phyloP scores from a whole-genome alignment of 23 red algal species.

The Agarophyton chilense region DNA sequence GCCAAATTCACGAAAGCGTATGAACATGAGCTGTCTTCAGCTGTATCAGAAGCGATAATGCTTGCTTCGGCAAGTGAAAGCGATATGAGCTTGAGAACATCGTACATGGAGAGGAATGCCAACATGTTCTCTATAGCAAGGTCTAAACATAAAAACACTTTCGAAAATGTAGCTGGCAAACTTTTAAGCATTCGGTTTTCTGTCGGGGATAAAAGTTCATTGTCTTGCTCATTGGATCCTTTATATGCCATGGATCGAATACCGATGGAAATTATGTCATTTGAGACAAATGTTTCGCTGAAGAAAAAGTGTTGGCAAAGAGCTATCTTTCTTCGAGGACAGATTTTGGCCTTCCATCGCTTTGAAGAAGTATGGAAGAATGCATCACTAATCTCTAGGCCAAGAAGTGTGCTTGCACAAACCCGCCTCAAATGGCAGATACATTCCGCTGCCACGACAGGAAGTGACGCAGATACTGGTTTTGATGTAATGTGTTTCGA shows the following conservation, averaged over 20 bases:
- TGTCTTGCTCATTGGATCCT: slow-evolving; percentile 4
- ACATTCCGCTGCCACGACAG: too few species aligned
- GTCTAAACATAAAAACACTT: too few species aligned
- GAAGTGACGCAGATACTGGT: not conserved
- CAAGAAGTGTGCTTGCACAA: not conserved
- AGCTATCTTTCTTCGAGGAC: not conserved
- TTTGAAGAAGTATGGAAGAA: not conserved
- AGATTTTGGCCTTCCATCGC: slow-evolving; percentile 5
- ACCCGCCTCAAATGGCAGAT: not conserved
- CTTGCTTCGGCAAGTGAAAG: not conserved
- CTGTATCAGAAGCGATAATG: not conserved
- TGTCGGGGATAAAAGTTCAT: not conserved
- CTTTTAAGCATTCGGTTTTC: not conserved
- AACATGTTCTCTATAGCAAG: not conserved
- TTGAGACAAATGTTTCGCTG: not conserved
- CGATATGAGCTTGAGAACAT: not conserved
- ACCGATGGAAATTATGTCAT: not conserved
- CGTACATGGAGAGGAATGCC: not conserved
- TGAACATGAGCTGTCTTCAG: not conserved
- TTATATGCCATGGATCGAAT: slow-evolving; percentile 19
- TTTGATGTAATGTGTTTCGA: slow-evolving; percentile 4
- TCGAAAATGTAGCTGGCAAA: not conserved
- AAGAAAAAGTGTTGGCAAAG: not conserved
- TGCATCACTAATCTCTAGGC: not conserved
- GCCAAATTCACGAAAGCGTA: not conserved